A percentile compares a stretch with the other conserved stretches of the same genome.
These are phyloP conservation scores for Penicillium crustosum DNA, from an alignment of 2,329 filamentous ascomycete species.

Conservation along the genomic window DNA sequence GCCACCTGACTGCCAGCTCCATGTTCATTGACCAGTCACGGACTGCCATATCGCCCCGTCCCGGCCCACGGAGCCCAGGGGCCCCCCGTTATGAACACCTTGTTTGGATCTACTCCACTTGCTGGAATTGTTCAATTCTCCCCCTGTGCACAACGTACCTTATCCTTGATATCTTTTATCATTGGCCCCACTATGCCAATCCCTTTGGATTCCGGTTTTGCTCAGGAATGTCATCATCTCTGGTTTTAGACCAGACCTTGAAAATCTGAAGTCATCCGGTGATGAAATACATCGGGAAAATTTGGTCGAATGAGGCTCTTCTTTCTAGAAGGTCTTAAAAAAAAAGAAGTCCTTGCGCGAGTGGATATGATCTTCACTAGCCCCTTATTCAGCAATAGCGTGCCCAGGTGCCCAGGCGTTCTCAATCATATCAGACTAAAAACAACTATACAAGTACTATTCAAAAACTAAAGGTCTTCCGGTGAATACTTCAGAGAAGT, in stretches of 20 bases:
- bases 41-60: background rate
- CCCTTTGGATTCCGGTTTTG: background rate
- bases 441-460: background rate
- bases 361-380: slow-evolving; percentile 13
- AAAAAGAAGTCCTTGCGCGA: background rate
- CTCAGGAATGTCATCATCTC: background rate
- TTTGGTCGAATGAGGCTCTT: background rate
- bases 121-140: slow-evolving; percentile 1
- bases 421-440: background rate
- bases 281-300: background rate
- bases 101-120: slow-evolving; percentile 10
- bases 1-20: slow-evolving; percentile 12
- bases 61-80: background rate
- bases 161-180: background rate
- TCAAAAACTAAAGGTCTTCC: background rate
- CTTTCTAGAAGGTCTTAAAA: background rate
- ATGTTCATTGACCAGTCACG: slow-evolving; percentile 2
- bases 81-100: slow-evolving; percentile 3
- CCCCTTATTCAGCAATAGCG: slow-evolving; percentile 1
- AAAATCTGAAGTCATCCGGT: background rate
- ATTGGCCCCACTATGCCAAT: background rate
- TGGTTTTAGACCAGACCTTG: too few relatives aligned
- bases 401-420: too few relatives aligned
- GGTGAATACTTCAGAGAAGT: background rate
- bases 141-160: background rate